Evolutionary conservation across 176 grass and related monocot species (phyloP), one percentile per base, ranked within the genome.

Genomic region (Pontederia paniculata): DNA sequence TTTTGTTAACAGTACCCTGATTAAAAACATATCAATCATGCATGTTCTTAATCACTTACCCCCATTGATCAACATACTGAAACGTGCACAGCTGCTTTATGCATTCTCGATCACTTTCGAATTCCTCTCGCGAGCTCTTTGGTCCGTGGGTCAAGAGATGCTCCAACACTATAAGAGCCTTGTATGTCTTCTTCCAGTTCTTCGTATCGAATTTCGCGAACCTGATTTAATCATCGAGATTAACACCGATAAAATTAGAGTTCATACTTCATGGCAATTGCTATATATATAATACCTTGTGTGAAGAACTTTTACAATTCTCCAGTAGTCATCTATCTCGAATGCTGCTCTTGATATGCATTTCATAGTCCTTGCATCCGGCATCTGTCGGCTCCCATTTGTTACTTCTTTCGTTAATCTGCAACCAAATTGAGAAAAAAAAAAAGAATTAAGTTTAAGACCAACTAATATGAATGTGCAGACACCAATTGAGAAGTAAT

Each of bases 351-450:
- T 77, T 0, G 93, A 88, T 50, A 98, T 98, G 75, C 79, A 73
- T n/a, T 75, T 49, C 86, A 91, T 87, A 11, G 77, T 82, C 75
- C 78, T 91, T 48, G 73, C 77, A 71, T 77, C 89, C 15, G 86
- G 93, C 60, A 75, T 71, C 63, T 81, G 88, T 66, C 72, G 78
- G 65, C 79, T 82, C 12, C 75, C 77, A 47, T 69, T 91, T 45
- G 87, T 98, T 46, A 87, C 83, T 82, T 98, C 93, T 69, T 98
- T 83, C 28, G 93, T 72, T 66, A 91, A 52, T 53, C 87, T 98
- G 8, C 37, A 16, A 42, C 47, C n/a, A 5, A n/a, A n/a, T n/a
- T n/a, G n/a, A n/a, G 18, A 50, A 21, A 17, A 23, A 6, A 14
- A 20, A 9, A 10, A 1, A 11, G 52, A 9, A 20, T 54, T 21